Evolutionary conservation across 108 stramenopile genomes (phyloP), one percentile per base, ranked within the genome.

Genomic region (Hondaea fermentalgiana): DNA sequence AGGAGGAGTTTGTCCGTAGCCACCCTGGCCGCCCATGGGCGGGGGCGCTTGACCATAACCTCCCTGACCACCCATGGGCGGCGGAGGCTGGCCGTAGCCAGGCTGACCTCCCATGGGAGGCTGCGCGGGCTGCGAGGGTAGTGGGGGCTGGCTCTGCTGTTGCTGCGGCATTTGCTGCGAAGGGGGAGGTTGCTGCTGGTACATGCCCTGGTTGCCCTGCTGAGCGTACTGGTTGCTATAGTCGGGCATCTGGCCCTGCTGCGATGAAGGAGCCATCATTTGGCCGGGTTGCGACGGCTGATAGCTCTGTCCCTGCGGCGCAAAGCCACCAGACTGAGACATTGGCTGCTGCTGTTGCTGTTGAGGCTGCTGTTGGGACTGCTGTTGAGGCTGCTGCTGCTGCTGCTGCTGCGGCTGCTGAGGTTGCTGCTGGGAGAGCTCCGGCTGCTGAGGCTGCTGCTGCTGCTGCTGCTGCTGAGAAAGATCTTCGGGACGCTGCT

Each of bases 341-440:
- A 17, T 8, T 3, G 8, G 64, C 64, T 69, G 64, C 64, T 69
- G 64, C 64, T 53, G 45, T 69, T 69, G 64, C 64, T 14, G 64
- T 23, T 69, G 64, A 14, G 42, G 10, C 64, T 69, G 64, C 64
- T 69, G 64, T 10, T 12, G 6, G 35, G 42, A 35, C 64, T 8
- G 3, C 64, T 69, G 64, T 35, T 35, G 35, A 29, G 23, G 72
- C 76, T 83, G 76, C 76, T 28, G 44, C 14, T 12, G 12, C 76
- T 53, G 45, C 76, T 83, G 76, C 76, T 83, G 76, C 76, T 6
- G 45, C 19, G 0, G 76, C 76, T 83, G 76, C 76, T 69, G 64
- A n/a, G 45, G 6, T 4, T 47, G 76, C 51, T 72, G 72, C 35
- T 72, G 72, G 23, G 72, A 17, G 35, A 19, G 35, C 23, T 23